Conservation (phyloP, 805 yeast genomes). For the Lipomyces yamadae region DNA sequence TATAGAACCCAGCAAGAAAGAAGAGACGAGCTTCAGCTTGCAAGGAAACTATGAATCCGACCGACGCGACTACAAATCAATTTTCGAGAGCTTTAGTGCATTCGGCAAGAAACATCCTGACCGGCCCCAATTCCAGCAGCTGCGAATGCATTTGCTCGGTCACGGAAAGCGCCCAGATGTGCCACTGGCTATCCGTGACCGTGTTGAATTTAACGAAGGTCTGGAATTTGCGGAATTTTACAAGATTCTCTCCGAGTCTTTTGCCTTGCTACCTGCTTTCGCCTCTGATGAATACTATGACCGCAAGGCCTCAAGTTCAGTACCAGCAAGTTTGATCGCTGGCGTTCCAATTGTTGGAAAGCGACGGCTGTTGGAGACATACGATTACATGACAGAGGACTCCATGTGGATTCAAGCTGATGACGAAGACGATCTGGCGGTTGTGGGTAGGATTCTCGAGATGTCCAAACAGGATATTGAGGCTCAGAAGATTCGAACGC, state of each 20-base stretch:
- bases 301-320: conserved; percentile 37
- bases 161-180: conserved; percentile 35
- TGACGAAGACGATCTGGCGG: conserved; percentile 34
- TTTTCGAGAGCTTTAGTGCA: conserved; percentile 30
- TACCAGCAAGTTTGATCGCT: conserved; percentile 36
- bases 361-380: conserved; percentile 30
- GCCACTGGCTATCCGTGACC: conserved; percentile 24
- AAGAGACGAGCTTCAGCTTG: conserved; percentile 31
- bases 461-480: conserved; percentile 29
- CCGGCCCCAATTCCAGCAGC: conserved; percentile 22
- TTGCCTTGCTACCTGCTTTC: conserved; percentile 36
- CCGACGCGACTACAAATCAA: conserved; percentile 34
- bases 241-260: conserved; percentile 31
- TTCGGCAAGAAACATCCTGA: conserved; percentile 24
- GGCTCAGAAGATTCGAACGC: conserved; percentile 25
- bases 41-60: conserved; percentile 37
- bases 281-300: conserved; percentile 37
- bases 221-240: conserved; percentile 35
- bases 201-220: conserved; percentile 36
- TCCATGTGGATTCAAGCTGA: conserved; percentile 35
- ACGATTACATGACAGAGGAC: conserved; percentile 35
- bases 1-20: conserved; percentile 28
- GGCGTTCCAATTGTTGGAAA: conserved; percentile 36
- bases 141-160: conserved; percentile 35
- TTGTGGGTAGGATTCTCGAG: conserved; percentile 28